Conservation (phyloP, 768 basidiomycete genomes). For the Boletus subcaerulescens region DNA sequence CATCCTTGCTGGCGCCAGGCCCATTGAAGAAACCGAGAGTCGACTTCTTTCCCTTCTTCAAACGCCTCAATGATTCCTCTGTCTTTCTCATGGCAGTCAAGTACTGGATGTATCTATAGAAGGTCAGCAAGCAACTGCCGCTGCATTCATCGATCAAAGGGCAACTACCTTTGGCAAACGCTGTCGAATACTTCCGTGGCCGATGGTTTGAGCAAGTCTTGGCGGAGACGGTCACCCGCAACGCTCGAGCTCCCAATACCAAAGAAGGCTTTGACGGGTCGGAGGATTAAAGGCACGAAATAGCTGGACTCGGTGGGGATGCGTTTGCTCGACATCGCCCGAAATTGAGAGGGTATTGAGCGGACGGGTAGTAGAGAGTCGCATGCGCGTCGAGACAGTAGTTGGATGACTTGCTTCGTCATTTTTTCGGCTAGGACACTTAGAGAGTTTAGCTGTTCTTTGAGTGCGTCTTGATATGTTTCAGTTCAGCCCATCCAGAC, state of each 20-base stretch:
- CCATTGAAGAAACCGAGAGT: constrained; percentile 79
- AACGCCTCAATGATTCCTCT: constrained; percentile 79
- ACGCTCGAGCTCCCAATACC: constrained; percentile 55
- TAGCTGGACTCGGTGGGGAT: constrained; percentile 78
- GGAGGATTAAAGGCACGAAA: constrained; percentile 78
- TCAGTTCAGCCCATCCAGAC: not conserved
- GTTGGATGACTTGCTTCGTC: constrained; percentile 60
- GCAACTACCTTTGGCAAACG: constrained; percentile 59
- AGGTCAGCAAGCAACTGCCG: not conserved
- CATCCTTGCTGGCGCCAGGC: constrained; percentile 45
- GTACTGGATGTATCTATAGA: constrained; percentile 69
- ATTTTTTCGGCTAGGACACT: constrained; percentile 53
- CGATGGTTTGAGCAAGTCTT: constrained; percentile 48
- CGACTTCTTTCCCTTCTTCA: constrained; percentile 83
- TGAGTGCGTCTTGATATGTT: constrained; percentile 48
- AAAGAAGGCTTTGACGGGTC: constrained; percentile 76
- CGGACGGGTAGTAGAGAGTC: constrained; percentile 83
- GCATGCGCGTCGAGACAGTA: constrained; percentile 77
- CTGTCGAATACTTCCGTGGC: constrained; percentile 66
- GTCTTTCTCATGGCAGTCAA: constrained; percentile 87
- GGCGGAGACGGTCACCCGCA: constrained; percentile 56
- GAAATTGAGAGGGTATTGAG: constrained; percentile 86
- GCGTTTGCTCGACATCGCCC: constrained; percentile 76
- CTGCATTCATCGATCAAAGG: not conserved
- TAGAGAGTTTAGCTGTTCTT: constrained; percentile 48